Evolutionary conservation across 331 rosid species (phyloP).

Genomic region (Malus hybrid): DNA sequence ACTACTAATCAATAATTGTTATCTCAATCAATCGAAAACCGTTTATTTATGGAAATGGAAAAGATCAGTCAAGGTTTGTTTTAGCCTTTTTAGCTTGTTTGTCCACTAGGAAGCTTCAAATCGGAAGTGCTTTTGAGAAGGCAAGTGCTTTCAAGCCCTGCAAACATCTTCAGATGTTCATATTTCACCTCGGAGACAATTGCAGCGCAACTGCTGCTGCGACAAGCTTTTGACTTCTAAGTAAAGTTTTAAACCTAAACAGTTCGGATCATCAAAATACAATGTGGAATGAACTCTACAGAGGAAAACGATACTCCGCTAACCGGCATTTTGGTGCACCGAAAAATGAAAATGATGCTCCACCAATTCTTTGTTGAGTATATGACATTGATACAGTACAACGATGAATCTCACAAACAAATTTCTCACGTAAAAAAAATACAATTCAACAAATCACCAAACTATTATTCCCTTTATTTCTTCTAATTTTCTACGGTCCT

Average conservation of each 20-base stretch:
- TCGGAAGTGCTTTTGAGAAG: background rate
- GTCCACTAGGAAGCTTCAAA: background rate
- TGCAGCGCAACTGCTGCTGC: background rate
- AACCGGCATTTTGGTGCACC: conserved; percentile 35
- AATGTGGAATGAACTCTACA: background rate
- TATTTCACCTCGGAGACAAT: conserved; percentile 5
- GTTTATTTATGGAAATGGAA: no score
- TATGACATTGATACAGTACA: conserved; percentile 6
- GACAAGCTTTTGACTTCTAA: background rate
- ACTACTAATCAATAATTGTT: background rate
- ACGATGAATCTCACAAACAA: conserved; percentile 14
- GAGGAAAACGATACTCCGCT: background rate
- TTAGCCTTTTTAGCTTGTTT: background rate
- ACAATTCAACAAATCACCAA: background rate
- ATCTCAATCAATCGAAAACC: background rate
- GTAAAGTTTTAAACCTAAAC: background rate
- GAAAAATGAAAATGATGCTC: conserved; percentile 19
- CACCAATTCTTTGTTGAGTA: conserved; percentile 16
- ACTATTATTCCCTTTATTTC: background rate
- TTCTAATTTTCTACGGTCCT: background rate
- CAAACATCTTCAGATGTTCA: background rate
- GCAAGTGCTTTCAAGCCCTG: background rate
- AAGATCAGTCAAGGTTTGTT: no score
- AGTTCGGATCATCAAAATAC: background rate
- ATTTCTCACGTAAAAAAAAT: background rate